Evolutionary conservation across 257 asterid species (phyloP), one percentile per base, ranked within the genome.

Genomic region (Vinca minor): DNA sequence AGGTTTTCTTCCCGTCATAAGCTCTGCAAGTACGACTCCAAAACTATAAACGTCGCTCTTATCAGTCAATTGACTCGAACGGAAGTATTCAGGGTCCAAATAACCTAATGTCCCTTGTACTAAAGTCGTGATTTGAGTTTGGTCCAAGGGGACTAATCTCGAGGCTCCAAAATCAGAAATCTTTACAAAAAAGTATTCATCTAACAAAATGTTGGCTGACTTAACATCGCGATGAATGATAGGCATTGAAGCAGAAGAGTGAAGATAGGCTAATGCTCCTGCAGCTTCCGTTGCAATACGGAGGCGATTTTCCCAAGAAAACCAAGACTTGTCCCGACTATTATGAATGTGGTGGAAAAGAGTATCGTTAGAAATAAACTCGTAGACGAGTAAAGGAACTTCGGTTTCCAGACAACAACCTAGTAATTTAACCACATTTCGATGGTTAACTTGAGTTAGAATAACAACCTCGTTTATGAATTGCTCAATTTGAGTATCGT

Each of bases 81-180:
- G 84, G 63, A 86, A 86, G 55, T 89, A 89, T 48, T 84, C 96
- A 0, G 93, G 95, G 26, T 89, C 96, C 54, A 89, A 53, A 64
- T 89, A 89, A 0, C 96, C 96, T 3, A 86, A 20, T 0, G 94
- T 89, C 13, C 95, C 96, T 62, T 84, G 93, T 2, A 89, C 95
- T 69, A 89, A 15, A 0, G 95, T 89, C 0, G 87, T 87, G 6
- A 89, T 83, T 31, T 84, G 88, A 0, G 78, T 84, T 28, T 86
- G 86, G 74, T 89, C 95, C 38, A 89, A 20, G 0, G 85, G 77
- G 0, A 89, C 73, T 15, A 75, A 55, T 29, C 95, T 87, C 0
- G 96, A 89, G 0, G 96, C 96, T 14, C 96, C 96, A 28, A 89
- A 87, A 67, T 89, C 89, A 0, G 95, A 67, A 1, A 89, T 85